A percentile compares a stretch with the other conserved stretches of the same genome.
phyloP scores from a whole-genome alignment of 495 filamentous ascomycete genomes.

The Penicillium mononematosum region DNA sequence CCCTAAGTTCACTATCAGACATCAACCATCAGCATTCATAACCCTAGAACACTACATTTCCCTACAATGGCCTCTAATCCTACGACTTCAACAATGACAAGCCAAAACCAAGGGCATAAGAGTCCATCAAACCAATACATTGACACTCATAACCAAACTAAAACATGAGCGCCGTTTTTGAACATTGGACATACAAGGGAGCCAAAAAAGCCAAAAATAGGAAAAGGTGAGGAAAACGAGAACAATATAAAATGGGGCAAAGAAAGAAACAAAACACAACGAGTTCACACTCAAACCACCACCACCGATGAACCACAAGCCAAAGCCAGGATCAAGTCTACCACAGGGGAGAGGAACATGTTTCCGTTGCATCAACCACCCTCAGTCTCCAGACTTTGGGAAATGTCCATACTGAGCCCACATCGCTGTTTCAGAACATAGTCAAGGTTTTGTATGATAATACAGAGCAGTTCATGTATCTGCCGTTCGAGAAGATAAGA shows the following conservation, averaged over 20 bases:
- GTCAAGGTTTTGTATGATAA: conserved; percentile 29
- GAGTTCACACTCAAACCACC: conserved; percentile 4
- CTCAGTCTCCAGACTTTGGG: neutral
- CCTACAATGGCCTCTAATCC: neutral
- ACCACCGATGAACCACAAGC: neutral
- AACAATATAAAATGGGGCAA: conserved; percentile 5
- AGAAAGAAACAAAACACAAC: neutral
- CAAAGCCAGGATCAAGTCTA: conserved; percentile 11
- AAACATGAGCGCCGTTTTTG: conserved; percentile 3
- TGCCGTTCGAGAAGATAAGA: conserved; percentile 19
- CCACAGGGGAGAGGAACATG: neutral
- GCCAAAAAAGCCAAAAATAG: conserved; percentile 4
- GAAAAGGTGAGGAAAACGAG: neutral
- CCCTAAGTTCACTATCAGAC: no score
- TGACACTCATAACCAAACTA: conserved; percentile 13
- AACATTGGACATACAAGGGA: conserved; percentile 1
- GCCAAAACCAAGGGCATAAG: neutral
- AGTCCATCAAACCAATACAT: conserved; percentile 13
- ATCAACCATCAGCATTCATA: no score
- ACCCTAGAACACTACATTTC: neutral
- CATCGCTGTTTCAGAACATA: conserved; percentile 6
- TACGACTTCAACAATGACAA: neutral
- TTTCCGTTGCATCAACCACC: neutral
- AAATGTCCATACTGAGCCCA: conserved; percentile 4
- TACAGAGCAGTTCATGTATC: conserved; percentile 27